Base-by-base conservation (phyloP, 2,329 filamentous ascomycete genomes). In the Neocucurbitaria cava region DNA sequence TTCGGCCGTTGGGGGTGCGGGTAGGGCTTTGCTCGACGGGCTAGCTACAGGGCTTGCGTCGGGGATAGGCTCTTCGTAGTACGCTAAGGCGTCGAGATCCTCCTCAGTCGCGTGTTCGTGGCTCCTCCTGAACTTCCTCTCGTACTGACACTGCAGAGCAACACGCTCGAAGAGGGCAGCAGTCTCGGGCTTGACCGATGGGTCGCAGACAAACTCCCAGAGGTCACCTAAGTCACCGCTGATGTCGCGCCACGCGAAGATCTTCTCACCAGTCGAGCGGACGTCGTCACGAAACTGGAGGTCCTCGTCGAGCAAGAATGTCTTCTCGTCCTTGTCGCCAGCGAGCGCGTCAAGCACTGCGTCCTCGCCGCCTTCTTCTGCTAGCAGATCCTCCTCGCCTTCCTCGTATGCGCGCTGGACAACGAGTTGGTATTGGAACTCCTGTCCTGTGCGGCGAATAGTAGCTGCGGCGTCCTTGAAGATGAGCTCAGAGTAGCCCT, bases 401-500 rank as follows among this genome's bases (percentile, higher is more conserved):
- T 99, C 95, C 73, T 99, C 95, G 82, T 96, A 99, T 54, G 94
- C 94, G 56, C 95, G 87, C 76, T 99, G 95, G 38, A 98, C 86
- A 36, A 98, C 94, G 11, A 99, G 90, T 76, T 99, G 95, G 75
- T 98, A 99, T 71, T 99, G 93, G 71, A 91, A 97, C 49, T 98
- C 92, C 75, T 96, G 93, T 18, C 91, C 93, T 15, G 95, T 98
- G 61, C 91, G 88, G 62, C 96, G 89, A 71, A 99, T 96, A 60
- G 89, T 92, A 48, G 94, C 92, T 42, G 92, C 90, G 35, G 92
- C 90, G 87, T 99, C 95, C 77, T 95, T 96, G 84, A 97, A 99
- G 78, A 99, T 96, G 73, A 98, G 92, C 78, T 99, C 95, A 1
- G 94, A 97, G 76, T 97, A 98, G 63, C 95, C 95, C 77, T 99